Percentiles rank a stretch among this genome's conserved stretches.
Conservation (phyloP, 768 basidiomycete genomes). For the Pleurotus platypus region DNA sequence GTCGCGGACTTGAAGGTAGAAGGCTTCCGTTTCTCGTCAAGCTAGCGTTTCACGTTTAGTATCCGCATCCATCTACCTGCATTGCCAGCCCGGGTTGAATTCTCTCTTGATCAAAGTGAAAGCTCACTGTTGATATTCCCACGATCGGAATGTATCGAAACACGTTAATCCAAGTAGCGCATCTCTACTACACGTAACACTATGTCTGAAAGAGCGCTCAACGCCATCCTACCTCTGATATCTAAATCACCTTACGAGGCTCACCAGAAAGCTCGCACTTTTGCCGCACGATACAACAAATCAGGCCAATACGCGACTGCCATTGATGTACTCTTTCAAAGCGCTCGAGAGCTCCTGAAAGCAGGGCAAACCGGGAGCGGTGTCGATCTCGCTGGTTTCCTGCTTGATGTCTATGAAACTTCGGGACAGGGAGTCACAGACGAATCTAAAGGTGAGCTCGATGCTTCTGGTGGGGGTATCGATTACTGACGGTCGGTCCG, state of each 20-base stretch:
- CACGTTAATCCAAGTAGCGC: too few species aligned
- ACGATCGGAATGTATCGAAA: too few species aligned
- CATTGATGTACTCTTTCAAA: constrained; percentile 90
- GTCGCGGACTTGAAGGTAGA: too few species aligned
- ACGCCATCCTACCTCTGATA: constrained; percentile 74
- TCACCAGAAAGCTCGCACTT: constrained; percentile 95
- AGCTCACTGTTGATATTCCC: too few species aligned
- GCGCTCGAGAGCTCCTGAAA: constrained; percentile 85
- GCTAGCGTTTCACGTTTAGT: too few species aligned
- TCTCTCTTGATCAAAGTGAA: too few species aligned
- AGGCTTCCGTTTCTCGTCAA: too few species aligned
- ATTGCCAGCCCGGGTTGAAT: too few species aligned
- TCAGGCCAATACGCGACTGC: constrained; percentile 80
- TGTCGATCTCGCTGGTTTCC: constrained; percentile 73
- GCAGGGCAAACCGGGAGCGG: constrained; percentile 87
- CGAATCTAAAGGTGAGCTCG: constrained; percentile 70
- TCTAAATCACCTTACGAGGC: constrained; percentile 82
- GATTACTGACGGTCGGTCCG: too few species aligned
- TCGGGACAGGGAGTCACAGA: constrained; percentile 72
- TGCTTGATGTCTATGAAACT: constrained; percentile 81
- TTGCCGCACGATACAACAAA: constrained; percentile 84
- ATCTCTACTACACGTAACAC: too few species aligned
- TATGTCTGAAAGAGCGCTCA: constrained; percentile 46
- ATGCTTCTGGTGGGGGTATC: too few species aligned
- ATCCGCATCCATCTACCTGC: too few species aligned